These are phyloP conservation scores for Sugiyamaella neomexicana DNA, from an alignment of 1,139 yeast species.

Conservation along the genomic window DNA sequence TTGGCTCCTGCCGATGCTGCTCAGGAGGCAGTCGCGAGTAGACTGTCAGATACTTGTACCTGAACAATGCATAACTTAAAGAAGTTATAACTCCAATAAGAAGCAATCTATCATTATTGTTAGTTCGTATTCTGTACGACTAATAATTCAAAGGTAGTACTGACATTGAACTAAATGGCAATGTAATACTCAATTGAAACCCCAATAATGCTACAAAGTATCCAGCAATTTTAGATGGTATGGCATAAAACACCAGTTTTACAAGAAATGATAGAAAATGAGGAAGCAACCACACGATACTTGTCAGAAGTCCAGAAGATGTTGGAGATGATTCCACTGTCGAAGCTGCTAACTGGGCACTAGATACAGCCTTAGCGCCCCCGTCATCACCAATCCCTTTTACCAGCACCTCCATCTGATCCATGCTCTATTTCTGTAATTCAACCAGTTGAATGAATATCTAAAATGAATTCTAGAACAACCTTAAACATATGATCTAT, in stretches of 20 bases:
- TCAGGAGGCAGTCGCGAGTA: slow-evolving; percentile 56
- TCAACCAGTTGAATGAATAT: too few species aligned
- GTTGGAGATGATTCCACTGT: background rate
- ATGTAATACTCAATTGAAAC: slow-evolving; percentile 32
- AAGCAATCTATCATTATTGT: slow-evolving; percentile 25
- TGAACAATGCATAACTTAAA: slow-evolving; percentile 44
- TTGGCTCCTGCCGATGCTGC: slow-evolving; percentile 47
- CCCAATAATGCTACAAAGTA: slow-evolving; percentile 27
- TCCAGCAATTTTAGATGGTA: slow-evolving; percentile 25
- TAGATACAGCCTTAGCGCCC: background rate
- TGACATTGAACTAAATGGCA: slow-evolving; percentile 34
- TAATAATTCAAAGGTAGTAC: slow-evolving; percentile 17
- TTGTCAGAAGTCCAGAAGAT: background rate
- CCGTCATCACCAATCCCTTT: background rate
- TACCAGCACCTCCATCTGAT: background rate
- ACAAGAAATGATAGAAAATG: slow-evolving; percentile 22
- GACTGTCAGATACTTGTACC: slow-evolving; percentile 53
- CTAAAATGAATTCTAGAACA: too few species aligned
- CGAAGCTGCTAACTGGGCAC: background rate
- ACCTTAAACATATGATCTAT: background rate
- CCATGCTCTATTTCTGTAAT: background rate
- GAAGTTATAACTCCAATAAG: slow-evolving; percentile 26
- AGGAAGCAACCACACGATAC: slow-evolving; percentile 17
- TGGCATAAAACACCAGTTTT: slow-evolving; percentile 21
- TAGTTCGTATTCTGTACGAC: background rate